Conservation (phyloP, 208 protist genomes). For the Trypanosoma brucei region DNA sequence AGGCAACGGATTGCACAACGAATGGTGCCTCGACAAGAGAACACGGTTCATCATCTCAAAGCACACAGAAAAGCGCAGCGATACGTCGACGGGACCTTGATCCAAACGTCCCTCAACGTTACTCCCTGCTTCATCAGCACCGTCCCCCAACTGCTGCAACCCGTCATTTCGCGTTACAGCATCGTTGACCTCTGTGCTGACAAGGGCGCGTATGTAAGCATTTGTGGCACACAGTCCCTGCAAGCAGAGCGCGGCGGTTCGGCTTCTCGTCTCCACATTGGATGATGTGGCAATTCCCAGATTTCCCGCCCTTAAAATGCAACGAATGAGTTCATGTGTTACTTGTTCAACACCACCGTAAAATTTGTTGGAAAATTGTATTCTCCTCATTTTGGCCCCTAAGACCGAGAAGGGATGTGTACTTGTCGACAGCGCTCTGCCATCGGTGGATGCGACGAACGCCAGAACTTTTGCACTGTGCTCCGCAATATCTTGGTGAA, state of each 20-base stretch:
- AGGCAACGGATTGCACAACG: conserved; percentile 16
- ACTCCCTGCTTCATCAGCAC: background rate
- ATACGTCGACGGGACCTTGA: conserved; percentile 6
- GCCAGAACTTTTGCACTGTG: conserved; percentile 17
- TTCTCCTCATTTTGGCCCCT: background rate
- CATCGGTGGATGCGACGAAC: conserved; percentile 8
- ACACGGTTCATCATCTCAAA: conserved; percentile 59
- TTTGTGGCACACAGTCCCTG: conserved; percentile 65
- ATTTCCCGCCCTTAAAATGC: conserved; percentile 24
- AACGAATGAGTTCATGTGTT: conserved; percentile 48
- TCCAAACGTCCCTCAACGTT: background rate
- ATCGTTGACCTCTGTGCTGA: conserved; percentile 71
- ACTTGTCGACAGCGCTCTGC: background rate
- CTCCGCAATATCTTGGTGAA: conserved; percentile 21
- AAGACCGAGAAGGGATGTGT: background rate
- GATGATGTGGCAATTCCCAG: background rate
- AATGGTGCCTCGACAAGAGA: conserved; percentile 29
- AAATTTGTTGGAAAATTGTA: conserved; percentile 66
- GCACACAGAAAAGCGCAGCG: conserved; percentile 36
- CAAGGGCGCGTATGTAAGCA: conserved; percentile 55
- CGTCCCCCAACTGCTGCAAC: background rate
- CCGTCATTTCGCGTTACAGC: conserved; percentile 36
- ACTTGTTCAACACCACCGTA: conserved; percentile 51
- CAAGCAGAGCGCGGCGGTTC: conserved; percentile 56
- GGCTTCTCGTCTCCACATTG: background rate